Conservation (phyloP, 1,284 basidiomycete genomes). For the Ceratobasidium sp. region DNA sequence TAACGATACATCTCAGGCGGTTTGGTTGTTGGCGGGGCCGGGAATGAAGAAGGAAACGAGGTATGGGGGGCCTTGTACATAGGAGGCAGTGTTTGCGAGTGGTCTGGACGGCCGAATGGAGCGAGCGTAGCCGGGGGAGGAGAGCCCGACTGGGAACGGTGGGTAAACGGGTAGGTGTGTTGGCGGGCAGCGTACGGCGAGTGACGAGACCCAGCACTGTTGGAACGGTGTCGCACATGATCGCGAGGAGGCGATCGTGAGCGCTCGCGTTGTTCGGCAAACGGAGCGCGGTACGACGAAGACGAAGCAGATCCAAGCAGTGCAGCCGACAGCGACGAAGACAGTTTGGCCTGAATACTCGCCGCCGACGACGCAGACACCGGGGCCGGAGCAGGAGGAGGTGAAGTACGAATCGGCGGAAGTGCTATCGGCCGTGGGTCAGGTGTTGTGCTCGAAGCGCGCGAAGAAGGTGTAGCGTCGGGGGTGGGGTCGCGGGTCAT, state of each 20-base stretch:
- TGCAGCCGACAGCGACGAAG: conserved; percentile 33
- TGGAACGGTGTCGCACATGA: conserved; percentile 5
- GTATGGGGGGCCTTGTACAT: conserved; percentile 7
- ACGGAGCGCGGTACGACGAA: conserved; percentile 18
- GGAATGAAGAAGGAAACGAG: conserved; percentile 5
- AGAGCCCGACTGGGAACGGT: conserved; percentile 18
- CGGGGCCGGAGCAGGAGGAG: conserved; percentile 3
- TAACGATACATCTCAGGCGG: conserved; percentile 27
- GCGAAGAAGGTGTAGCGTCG: background rate
- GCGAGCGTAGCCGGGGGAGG: conserved; percentile 22
- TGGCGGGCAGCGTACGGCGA: conserved; percentile 22
- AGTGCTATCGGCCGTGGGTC: background rate
- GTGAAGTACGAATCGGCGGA: background rate
- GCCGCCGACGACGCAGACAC: conserved; percentile 27
- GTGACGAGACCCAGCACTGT: conserved; percentile 9
- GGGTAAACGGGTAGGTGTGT: conserved; percentile 20
- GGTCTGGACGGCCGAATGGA: conserved; percentile 23
- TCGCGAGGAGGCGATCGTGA: conserved; percentile 5
- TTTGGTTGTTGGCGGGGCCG: conserved; percentile 31
- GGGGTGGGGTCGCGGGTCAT: conserved; percentile 10
- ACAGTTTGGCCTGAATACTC: conserved; percentile 32
- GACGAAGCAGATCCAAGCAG: conserved; percentile 28
- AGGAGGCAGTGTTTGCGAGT: conserved; percentile 16
- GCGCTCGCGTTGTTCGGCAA: conserved; percentile 2
- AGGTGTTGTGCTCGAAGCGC: conserved; percentile 2